Base-by-base conservation (phyloP, 176 grass and related monocot genomes). In the Carex scoparia region DNA sequence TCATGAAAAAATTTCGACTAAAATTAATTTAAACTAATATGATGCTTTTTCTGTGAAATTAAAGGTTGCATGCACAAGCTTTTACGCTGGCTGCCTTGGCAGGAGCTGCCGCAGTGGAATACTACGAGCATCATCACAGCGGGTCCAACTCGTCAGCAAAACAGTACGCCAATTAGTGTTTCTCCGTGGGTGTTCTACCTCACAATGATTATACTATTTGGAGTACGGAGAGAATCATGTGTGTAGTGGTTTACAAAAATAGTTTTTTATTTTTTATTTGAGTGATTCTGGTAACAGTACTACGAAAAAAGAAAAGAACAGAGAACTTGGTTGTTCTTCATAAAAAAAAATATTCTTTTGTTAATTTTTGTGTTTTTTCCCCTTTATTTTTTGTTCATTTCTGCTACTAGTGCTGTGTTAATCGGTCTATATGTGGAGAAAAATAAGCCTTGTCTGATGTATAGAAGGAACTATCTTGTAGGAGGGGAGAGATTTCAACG, bases 61-160 rank as follows among this genome's bases (percentile, higher is more conserved):
- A 46, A 70, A 97, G 95, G 89, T 85, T 97, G 65, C 95, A 97
- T 84, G 95, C 95, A 84, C 95, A 97, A 84, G 95, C 92, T 86
- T 86, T 98, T 33, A 98, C 95, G 4, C 60, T 98, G 84, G 95
- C 91, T 12, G 92, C 95, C 46, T 91, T 98, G 81, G 92, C 84
- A 37, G 91, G 95, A 8, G 94, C 92, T 14, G 95, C 92, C 1
- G 63, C 90, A 12, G 95, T 98, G 48, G 92, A 94, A 79, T 98
- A 98, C 85, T 98, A 98, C 12, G 92, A 98, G 30, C 94, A 97
- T 56, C 84, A 87, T 56, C 84, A 87, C 5, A 80, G 85, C 35
- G 91, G 91, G 59, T 87, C 92, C 69, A 90, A 87, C 18, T 91
- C 95, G 14, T 91, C 86, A 23, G 92, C 88, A 65, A 88, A 98